Percentiles rank a stretch among this genome's conserved stretches.
phyloP scores from a whole-genome alignment of 2,329 filamentous ascomycete species.

The Venturia pyrina region DNA sequence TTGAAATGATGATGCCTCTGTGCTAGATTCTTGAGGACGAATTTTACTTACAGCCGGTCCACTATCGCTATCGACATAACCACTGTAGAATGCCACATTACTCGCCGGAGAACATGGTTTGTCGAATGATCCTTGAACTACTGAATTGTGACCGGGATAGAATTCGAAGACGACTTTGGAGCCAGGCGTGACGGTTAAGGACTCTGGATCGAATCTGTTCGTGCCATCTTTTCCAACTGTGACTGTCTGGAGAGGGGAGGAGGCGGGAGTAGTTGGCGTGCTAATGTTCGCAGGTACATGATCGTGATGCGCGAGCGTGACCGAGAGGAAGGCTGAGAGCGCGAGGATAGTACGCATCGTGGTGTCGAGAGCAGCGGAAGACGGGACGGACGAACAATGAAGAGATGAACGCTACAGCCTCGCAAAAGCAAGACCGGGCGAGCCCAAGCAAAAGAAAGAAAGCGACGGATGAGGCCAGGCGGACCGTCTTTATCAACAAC shows the following conservation, averaged over 20 bases:
- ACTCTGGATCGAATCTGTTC: conserved; percentile 8
- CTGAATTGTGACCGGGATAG: conserved; percentile 1
- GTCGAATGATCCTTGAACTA: conserved; percentile 5
- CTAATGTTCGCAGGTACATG: background rate
- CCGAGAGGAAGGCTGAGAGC: background rate
- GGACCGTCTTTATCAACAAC: background rate
- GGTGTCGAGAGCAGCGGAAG: background rate
- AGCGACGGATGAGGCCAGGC: background rate
- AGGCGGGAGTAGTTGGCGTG: background rate
- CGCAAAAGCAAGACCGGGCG: background rate
- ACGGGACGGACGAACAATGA: background rate
- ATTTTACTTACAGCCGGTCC: conserved; percentile 2
- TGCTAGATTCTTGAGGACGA: no score
- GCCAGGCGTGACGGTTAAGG: background rate
- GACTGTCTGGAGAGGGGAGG: background rate
- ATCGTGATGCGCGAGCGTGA: background rate
- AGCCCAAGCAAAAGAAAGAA: background rate
- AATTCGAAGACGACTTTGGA: conserved; percentile 9
- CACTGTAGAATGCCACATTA: conserved; percentile 4
- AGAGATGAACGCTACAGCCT: background rate
- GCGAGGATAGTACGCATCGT: background rate
- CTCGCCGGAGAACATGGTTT: background rate
- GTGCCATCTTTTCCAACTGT: conserved; percentile 5
- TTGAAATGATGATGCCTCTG: no score
- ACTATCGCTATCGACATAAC: background rate